Evolutionary conservation across 371 early-diverging fungal genomes (phyloP).

Genomic region (Mucor mucedo): DNA sequence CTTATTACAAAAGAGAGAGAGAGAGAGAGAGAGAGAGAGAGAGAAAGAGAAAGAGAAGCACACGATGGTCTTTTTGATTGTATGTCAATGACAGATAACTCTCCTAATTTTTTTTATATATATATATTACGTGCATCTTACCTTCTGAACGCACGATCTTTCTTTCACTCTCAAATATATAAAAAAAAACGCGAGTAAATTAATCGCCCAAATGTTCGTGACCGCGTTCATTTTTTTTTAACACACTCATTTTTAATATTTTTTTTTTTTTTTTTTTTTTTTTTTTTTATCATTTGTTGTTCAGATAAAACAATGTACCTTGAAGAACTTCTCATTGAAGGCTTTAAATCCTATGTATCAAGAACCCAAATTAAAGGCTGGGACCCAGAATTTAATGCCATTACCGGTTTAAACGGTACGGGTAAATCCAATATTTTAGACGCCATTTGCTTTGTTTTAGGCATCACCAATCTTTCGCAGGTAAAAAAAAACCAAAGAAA

Average conservation of each 20-base stretch:
- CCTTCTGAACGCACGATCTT: background rate
- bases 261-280: background rate
- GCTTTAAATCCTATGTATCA: conserved; percentile 97
- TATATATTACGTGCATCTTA: background rate
- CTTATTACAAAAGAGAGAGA: too few species aligned
- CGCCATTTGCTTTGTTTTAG: conserved; percentile 99
- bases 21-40: too few species aligned
- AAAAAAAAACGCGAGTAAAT: conserved; percentile 2
- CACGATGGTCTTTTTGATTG: too few species aligned
- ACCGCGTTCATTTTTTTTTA: background rate
- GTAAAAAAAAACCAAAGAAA: too few species aligned
- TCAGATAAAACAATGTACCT: conserved; percentile 73
- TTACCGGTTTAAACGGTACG: conserved; percentile 99
- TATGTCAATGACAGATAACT: background rate
- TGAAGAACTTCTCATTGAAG: conserved; percentile 96
- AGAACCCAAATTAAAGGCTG: conserved; percentile 95
- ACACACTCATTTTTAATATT: background rate
- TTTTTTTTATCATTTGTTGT: background rate
- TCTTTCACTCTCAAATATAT: background rate
- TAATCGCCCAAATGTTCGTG: background rate
- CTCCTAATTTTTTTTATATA: background rate
- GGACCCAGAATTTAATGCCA: conserved; percentile 98
- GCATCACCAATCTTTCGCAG: conserved; percentile 89
- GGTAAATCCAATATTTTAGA: conserved; percentile 99
- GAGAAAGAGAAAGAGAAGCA: too few species aligned